These are phyloP conservation scores for Ophiocordyceps sinensis DNA, from an alignment of 2,329 filamentous ascomycete genomes.

Conservation along the genomic window DNA sequence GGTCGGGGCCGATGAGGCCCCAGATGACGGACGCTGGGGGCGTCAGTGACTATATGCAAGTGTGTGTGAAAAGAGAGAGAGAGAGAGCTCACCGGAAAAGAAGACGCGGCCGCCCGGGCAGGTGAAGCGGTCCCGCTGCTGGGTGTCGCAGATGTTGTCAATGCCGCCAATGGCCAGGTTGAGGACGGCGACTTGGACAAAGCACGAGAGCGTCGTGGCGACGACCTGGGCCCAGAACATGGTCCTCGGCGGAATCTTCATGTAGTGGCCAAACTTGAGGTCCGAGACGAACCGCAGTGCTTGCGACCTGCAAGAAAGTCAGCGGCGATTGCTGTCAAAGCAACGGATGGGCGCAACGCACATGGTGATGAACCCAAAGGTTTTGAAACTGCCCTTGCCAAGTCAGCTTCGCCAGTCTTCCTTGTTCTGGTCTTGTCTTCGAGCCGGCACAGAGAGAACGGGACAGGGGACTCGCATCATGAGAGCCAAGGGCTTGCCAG, in stretches of 20 bases:
- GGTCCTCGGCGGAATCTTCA: constrained; percentile 53
- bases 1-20: constrained; percentile 49
- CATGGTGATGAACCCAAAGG: constrained; percentile 49
- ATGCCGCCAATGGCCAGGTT: constrained; percentile 49
- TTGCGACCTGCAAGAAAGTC: constrained; percentile 29
- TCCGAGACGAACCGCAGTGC: constrained; percentile 50
- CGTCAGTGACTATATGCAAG: background rate
- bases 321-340: background rate
- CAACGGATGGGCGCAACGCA: constrained; percentile 2
- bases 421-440: too few species aligned
- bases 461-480: constrained; percentile 42
- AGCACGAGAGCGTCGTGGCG: constrained; percentile 50
- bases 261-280: constrained; percentile 60
- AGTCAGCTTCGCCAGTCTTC: too few species aligned
- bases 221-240: constrained; percentile 54
- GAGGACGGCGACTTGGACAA: constrained; percentile 50
- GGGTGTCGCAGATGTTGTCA: constrained; percentile 43
- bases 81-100: constrained; percentile 34
- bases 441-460: too few species aligned
- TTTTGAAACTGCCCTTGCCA: constrained; percentile 36
- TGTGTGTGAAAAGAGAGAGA: background rate
- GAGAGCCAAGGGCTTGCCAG: constrained; percentile 54
- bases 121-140: constrained; percentile 43
- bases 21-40: constrained; percentile 46
- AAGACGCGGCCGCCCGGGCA: constrained; percentile 51